These are phyloP conservation scores for Lotmaria passim DNA, from an alignment of 208 protist species.

Conservation along the genomic window DNA sequence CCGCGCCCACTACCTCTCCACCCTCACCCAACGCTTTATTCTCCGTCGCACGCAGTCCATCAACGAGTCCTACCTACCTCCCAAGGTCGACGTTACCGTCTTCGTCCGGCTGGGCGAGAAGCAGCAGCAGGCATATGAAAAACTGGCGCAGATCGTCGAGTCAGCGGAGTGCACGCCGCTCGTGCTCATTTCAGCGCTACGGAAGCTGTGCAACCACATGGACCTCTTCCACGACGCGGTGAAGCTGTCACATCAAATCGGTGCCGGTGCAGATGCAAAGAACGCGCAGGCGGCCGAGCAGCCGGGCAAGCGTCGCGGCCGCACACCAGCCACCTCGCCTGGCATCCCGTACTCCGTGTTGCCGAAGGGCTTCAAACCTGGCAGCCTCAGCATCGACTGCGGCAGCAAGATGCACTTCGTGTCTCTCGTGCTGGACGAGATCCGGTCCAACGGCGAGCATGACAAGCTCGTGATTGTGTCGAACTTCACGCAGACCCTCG, in stretches of 20 bases:
- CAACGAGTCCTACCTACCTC: constrained; percentile 88
- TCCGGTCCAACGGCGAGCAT: constrained; percentile 66
- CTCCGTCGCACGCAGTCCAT: constrained; percentile 82
- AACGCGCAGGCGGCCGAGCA: constrained; percentile 13
- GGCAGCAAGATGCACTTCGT: constrained; percentile 88
- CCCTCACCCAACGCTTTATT: constrained; percentile 84
- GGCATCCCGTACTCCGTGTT: constrained; percentile 71
- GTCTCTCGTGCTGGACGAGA: constrained; percentile 79
- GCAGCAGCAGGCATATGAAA: constrained; percentile 78
- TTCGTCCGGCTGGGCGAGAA: constrained; percentile 74
- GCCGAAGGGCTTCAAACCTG: constrained; percentile 68
- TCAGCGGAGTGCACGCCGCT: constrained; percentile 68
- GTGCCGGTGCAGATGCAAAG: neutral
- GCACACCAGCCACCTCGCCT: neutral
- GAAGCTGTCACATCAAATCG: constrained; percentile 52
- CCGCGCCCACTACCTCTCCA: constrained; percentile 81
- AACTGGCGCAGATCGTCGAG: constrained; percentile 58
- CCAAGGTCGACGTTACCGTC: constrained; percentile 85
- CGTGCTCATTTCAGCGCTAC: constrained; percentile 81
- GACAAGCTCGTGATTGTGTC: constrained; percentile 90
- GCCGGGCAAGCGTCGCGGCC: constrained; percentile 9
- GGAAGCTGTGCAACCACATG: constrained; percentile 96
- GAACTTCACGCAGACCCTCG: constrained; percentile 82
- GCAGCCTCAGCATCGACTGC: constrained; percentile 48
- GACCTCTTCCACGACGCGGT: constrained; percentile 86